These are phyloP conservation scores for Adenanthera pavonina DNA, from an alignment of 306 rosid genomes.

Conservation along the genomic window DNA sequence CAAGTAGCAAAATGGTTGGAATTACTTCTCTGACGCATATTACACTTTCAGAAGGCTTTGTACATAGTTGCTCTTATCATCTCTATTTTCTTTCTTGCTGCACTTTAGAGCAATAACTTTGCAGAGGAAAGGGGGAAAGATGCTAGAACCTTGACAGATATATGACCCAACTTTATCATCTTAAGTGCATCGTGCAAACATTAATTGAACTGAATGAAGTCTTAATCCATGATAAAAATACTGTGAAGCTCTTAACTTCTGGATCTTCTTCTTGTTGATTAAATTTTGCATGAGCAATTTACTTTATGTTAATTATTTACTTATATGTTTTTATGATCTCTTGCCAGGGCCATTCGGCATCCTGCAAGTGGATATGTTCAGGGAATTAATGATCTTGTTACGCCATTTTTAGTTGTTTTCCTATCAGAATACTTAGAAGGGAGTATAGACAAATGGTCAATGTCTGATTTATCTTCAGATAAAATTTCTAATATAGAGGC, in stretches of 20 bases:
- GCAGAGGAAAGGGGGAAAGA: background rate
- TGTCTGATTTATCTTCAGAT: constrained; percentile 71
- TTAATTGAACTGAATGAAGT: constrained; percentile 26
- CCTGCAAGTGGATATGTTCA: constrained; percentile 97
- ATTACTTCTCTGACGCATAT: constrained; percentile 14
- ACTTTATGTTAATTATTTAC: background rate
- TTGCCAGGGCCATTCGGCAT: constrained; percentile 89
- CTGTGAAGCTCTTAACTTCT: constrained; percentile 16
- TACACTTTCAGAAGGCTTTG: constrained; percentile 29
- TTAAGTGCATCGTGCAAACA: constrained; percentile 5
- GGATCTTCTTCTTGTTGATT: constrained; percentile 10
- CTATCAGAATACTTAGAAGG: constrained; percentile 81
- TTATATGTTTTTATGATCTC: constrained; percentile 33
- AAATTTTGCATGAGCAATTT: background rate
- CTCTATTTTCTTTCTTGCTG: constrained; percentile 14
- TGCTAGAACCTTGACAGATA: background rate
- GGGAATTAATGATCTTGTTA: constrained; percentile 92
- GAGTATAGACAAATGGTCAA: constrained; percentile 73
- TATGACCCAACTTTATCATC: constrained; percentile 11
- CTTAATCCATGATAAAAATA: constrained; percentile 20
- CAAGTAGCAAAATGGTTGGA: constrained; percentile 10
- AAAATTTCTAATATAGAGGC: constrained; percentile 70
- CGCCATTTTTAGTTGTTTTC: constrained; percentile 86
- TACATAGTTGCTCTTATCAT: constrained; percentile 4
- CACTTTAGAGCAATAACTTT: constrained; percentile 13